Base-by-base conservation (phyloP, 257 asterid genomes). In the Solanum rostratum region DNA sequence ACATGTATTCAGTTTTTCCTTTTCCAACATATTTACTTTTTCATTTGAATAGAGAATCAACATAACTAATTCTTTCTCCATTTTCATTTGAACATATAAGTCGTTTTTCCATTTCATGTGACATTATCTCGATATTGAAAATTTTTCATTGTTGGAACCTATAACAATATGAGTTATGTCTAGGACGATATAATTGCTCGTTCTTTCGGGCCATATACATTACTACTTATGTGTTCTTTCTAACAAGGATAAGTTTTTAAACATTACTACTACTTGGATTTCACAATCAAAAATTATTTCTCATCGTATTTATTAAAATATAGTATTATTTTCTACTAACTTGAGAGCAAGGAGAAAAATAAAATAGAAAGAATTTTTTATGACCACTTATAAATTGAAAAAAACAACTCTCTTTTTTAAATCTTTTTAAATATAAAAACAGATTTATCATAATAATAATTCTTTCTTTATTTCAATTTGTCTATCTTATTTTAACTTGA, bases 171-270 rank as follows among this genome's bases (percentile, higher is more conserved):
- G 39, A 0, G 15, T 24, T 7, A 29, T 29, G 3, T 27, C 20
- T 6, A 5, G 12, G 2, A 24, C 1, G 13, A 13, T 4, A 0
- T 1, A 7, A 0, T 27, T 62, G 3, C 1, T 27, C 39, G 6
- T 62, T 4, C 2, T 6, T 14, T 63, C 0, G 0, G 1, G 6
- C 0, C 5, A 33, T 33, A 33, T 33, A 33, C 37, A 33, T 33
- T 33, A 5, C 5, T 33, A 33, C n/a, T n/a, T 0, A 33, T 33
- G 4, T 4, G 14, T 63, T 5, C 2, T 6, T 7, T 63, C 0
- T 0, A 1, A 27, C 0, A 2, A 1, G 14, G 2, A 60, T 16
- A 60, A 60, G 8, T 59, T 22, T 16, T 11, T 22, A 60, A 0
- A 3, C 68, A 11, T 22, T 60, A 22, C 9, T 60, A 11, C 1